Evolutionary conservation across 2,329 filamentous ascomycete species (phyloP).

Genomic region (Rachicladosporium sp.): DNA sequence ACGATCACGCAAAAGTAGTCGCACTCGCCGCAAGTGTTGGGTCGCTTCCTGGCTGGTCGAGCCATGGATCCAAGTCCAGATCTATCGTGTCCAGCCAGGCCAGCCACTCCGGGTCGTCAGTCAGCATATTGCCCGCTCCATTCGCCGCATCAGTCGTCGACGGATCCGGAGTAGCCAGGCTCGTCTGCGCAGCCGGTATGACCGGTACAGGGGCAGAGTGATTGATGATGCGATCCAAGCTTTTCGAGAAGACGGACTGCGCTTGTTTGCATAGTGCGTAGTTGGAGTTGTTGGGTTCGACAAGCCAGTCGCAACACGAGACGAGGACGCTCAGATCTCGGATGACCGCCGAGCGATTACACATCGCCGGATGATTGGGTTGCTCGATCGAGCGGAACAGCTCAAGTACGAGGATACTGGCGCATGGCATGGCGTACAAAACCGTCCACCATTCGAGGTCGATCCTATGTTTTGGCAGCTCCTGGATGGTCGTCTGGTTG

Average conservation of each 20-base stretch:
- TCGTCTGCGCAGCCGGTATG: no score
- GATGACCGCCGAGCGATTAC: constrained; percentile 4
- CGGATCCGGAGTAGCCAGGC: no score
- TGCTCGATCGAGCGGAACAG: constrained; percentile 6
- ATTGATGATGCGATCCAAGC: constrained; percentile 6
- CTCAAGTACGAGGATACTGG: constrained; percentile 7
- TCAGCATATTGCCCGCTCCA: background rate
- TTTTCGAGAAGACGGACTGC: constrained; percentile 5
- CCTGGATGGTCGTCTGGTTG: background rate
- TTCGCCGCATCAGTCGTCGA: background rate
- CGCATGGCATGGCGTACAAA: constrained; percentile 6
- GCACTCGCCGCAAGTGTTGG: no score
- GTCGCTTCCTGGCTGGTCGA: constrained; percentile 1
- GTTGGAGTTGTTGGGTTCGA: constrained; percentile 3
- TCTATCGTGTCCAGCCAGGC: constrained; percentile 5
- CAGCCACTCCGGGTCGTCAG: constrained; percentile 3
- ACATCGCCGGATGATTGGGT: background rate
- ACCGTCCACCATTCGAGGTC: constrained; percentile 1
- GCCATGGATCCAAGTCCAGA: constrained; percentile 6
- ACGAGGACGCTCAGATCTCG: constrained; percentile 6
- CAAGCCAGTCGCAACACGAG: constrained; percentile 6
- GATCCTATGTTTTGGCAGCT: background rate
- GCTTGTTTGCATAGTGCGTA: constrained; percentile 6
- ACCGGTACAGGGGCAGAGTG: background rate
- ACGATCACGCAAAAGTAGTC: no score